A percentile compares a stretch with the other conserved stretches of the same genome.
phyloP scores from a whole-genome alignment of 768 basidiomycete genomes.

The Galerina sulciceps region DNA sequence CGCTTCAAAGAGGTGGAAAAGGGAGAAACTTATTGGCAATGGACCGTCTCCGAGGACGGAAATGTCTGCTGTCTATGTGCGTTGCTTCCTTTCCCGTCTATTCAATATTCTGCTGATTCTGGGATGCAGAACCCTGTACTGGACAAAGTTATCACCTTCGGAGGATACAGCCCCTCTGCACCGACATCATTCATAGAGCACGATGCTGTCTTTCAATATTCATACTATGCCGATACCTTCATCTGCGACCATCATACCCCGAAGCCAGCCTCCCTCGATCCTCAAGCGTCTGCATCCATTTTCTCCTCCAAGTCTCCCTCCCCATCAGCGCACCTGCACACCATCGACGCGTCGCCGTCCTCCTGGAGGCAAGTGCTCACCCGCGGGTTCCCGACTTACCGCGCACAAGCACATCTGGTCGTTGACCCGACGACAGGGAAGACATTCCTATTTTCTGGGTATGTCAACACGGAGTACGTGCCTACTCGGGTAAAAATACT shows the following conservation, averaged over 20 bases:
- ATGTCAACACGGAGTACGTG: slow-evolving; percentile 40
- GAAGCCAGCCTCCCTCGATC: neutral
- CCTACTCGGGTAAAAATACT: slow-evolving; percentile 26
- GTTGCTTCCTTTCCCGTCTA: neutral
- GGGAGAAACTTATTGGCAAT: slow-evolving; percentile 34
- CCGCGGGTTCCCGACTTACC: slow-evolving; percentile 44
- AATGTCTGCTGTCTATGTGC: slow-evolving; percentile 22
- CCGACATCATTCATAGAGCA: slow-evolving; percentile 20
- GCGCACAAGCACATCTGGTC: slow-evolving; percentile 35
- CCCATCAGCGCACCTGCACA: neutral
- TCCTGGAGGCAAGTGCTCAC: slow-evolving; percentile 42
- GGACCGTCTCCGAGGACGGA: slow-evolving; percentile 35
- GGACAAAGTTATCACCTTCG: slow-evolving; percentile 37
- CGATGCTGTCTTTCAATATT: slow-evolving; percentile 26
- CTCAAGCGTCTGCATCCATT: neutral
- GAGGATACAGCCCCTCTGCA: slow-evolving; percentile 36
- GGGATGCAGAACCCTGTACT: slow-evolving; percentile 24
- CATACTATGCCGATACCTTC: slow-evolving; percentile 45
- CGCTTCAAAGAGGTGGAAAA: slow-evolving; percentile 27
- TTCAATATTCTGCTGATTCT: neutral
- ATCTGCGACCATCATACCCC: slow-evolving; percentile 25
- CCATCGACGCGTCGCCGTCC: neutral
- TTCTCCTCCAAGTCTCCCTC: neutral
- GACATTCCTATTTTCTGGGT: slow-evolving; percentile 43
- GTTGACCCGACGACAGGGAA: slow-evolving; percentile 39